A percentile compares a stretch with the other conserved stretches of the same genome.
Conservation (phyloP, 2,329 filamentous ascomycete species). For the Curvularia hawaiiensis region DNA sequence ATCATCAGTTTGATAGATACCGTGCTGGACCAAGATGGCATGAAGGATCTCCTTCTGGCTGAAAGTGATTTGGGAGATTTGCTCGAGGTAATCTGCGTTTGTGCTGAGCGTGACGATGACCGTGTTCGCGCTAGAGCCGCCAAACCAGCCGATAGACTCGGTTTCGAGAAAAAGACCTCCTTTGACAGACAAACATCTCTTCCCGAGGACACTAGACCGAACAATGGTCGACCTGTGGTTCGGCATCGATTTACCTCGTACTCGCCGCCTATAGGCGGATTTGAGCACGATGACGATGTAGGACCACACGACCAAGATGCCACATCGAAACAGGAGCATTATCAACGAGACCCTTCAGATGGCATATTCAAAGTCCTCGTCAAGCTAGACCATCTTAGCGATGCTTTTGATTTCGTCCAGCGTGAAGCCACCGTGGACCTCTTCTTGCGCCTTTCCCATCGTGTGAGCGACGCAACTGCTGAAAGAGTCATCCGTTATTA, state of each 20-base stretch:
- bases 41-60: slow-evolving; percentile 63
- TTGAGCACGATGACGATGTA: slow-evolving; percentile 21
- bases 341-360: slow-evolving; percentile 28
- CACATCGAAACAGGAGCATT: slow-evolving; percentile 10
- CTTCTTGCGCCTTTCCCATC: slow-evolving; percentile 65
- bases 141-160: slow-evolving; percentile 40
- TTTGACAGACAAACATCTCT: slow-evolving; percentile 11
- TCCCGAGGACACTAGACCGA: slow-evolving; percentile 17
- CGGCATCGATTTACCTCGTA: not conserved
- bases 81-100: slow-evolving; percentile 64
- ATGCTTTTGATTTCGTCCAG: slow-evolving; percentile 61
- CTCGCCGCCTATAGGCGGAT: slow-evolving; percentile 13
- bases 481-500: slow-evolving; percentile 70
- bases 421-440: slow-evolving; percentile 70
- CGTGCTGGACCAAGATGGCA: slow-evolving; percentile 52
- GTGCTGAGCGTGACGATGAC: slow-evolving; percentile 48
- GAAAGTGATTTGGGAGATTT: slow-evolving; percentile 71
- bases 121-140: slow-evolving; percentile 22
- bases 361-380: slow-evolving; percentile 35
- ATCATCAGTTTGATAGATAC: slow-evolving; percentile 56
- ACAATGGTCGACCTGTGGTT: slow-evolving; percentile 10
- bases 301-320: slow-evolving; percentile 20
- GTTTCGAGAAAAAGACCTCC: slow-evolving; percentile 50
- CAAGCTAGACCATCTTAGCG: slow-evolving; percentile 37
- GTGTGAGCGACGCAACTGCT: slow-evolving; percentile 68